Evolutionary conservation across 2,329 filamentous ascomycete genomes (phyloP).

Genomic region (Apiospora marii): DNA sequence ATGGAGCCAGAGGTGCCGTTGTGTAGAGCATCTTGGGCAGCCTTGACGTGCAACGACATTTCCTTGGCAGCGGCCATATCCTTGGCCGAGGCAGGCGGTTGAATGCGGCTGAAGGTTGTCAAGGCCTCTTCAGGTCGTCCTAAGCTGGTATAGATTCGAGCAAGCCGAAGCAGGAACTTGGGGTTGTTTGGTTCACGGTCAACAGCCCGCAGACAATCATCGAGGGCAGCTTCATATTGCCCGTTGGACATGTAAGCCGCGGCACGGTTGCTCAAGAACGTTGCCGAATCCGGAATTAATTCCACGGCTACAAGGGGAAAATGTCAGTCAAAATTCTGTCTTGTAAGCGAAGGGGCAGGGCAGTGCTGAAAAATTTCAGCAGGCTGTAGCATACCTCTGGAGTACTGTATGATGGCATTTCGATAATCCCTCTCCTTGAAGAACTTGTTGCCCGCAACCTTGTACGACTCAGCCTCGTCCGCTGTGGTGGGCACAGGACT

Average conservation of each 20-base stretch:
- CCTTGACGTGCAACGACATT: conserved; percentile 83
- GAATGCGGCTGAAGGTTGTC: conserved; percentile 80
- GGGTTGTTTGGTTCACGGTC: conserved; percentile 85
- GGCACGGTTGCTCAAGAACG: conserved; percentile 93
- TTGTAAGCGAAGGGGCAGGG: background rate
- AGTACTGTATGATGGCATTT: conserved; percentile 90
- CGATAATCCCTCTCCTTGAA: conserved; percentile 94
- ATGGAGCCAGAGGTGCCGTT: conserved; percentile 85
- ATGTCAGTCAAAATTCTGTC: conserved; percentile 25
- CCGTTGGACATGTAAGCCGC: conserved; percentile 92
- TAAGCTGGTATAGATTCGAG: conserved; percentile 87
- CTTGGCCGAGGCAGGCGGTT: conserved; percentile 81
- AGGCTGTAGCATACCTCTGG: conserved; percentile 73
- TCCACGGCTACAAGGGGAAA: conserved; percentile 77
- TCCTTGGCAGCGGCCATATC: conserved; percentile 83
- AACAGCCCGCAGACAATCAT: conserved; percentile 84
- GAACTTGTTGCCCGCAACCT: conserved; percentile 92
- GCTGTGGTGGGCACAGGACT: conserved; percentile 62
- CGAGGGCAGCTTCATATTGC: conserved; percentile 79
- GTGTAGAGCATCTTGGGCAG: conserved; percentile 79
- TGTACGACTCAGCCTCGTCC: conserved; percentile 90
- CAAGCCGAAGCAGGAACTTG: conserved; percentile 88
- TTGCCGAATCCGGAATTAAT: conserved; percentile 83
- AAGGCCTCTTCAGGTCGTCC: conserved; percentile 89
- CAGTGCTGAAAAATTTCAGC: background rate